A percentile compares a stretch with the other conserved stretches of the same genome.
phyloP scores from a whole-genome alignment of 2,329 filamentous ascomycete species.

The Colletotrichum viniferum region DNA sequence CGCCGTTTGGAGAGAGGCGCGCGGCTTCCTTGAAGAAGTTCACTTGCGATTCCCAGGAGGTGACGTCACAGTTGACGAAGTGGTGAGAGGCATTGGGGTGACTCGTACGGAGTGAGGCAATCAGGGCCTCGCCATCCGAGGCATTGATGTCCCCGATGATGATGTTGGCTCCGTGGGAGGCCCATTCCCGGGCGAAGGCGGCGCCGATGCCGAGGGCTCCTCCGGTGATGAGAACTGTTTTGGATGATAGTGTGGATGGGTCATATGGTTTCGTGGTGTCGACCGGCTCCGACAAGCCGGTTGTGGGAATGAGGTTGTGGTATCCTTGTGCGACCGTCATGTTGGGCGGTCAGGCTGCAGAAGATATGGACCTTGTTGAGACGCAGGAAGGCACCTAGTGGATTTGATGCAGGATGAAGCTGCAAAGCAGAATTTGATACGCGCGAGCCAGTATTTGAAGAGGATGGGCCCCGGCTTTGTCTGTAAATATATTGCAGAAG shows the following conservation, averaged over 20 bases:
- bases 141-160: conserved; percentile 68
- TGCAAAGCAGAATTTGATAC: not conserved
- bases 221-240: conserved; percentile 68
- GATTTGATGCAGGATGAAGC: not conserved
- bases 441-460: not conserved
- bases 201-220: conserved; percentile 66
- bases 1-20: conserved; percentile 55
- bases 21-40: conserved; percentile 65
- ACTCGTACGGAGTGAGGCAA: conserved; percentile 52
- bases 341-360: not conserved
- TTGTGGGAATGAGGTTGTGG: conserved; percentile 14
- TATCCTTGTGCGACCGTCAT: conserved; percentile 13
- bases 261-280: conserved; percentile 50
- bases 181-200: conserved; percentile 58
- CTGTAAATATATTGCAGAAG: not conserved
- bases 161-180: conserved; percentile 60
- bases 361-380: not conserved
- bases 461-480: not conserved
- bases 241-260: conserved; percentile 49
- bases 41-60: conserved; percentile 67
- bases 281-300: conserved; percentile 44
- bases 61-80: conserved; percentile 67
- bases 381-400: not conserved
- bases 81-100: conserved; percentile 41
- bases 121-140: conserved; percentile 55